Evolutionary conservation across 2,329 filamentous ascomycete genomes (phyloP), one percentile per base, ranked within the genome.

Genomic region (Penicillium capsulatum): DNA sequence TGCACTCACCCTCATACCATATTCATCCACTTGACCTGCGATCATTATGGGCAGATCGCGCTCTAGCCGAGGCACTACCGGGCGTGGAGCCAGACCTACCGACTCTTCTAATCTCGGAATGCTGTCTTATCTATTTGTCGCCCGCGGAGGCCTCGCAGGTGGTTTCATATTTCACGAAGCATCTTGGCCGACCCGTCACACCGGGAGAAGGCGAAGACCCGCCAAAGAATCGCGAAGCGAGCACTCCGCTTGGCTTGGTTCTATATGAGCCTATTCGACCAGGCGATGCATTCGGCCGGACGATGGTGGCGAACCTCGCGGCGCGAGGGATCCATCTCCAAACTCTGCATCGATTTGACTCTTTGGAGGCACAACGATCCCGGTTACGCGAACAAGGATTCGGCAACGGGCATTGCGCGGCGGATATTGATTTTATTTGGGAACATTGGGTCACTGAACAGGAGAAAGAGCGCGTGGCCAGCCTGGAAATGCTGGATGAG

Each of bases 251-350:
- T 1, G 79, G 74, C 0, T 67, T 94, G 3, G 68, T 94, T 27
- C 66, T 97, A 17, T 98, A 98, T 70, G 92, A 98, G 60, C 91
- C 92, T 0, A 84, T 95, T 42, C 77, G 80, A 2, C 86, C 90
- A 0, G 70, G 85, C 47, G 90, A 96, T 59, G 69, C 89, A 3
- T 98, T 98, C 55, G 92, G 92, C 3, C 79, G 79, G 51, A 90
- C 89, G 49, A 98, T 98, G 92, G 80, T 91, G 1, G 80, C 84
- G 2, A 98, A 98, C 57, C 78, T 98, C 0, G 84, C 84, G 0
- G 77, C 84, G 2, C 77, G 92, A 13, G 82, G 83, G 4, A 94
- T 98, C 36, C 75, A 79, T 16, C 83, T 98, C 69, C 89, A 90
- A 24, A 95, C 90, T 0, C 65, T 98, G 31, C 75, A 83, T 16